Percentiles rank a stretch among this genome's conserved stretches.
These are phyloP conservation scores for Sophora flavescens DNA, from an alignment of 306 rosid species.

Conservation along the genomic window DNA sequence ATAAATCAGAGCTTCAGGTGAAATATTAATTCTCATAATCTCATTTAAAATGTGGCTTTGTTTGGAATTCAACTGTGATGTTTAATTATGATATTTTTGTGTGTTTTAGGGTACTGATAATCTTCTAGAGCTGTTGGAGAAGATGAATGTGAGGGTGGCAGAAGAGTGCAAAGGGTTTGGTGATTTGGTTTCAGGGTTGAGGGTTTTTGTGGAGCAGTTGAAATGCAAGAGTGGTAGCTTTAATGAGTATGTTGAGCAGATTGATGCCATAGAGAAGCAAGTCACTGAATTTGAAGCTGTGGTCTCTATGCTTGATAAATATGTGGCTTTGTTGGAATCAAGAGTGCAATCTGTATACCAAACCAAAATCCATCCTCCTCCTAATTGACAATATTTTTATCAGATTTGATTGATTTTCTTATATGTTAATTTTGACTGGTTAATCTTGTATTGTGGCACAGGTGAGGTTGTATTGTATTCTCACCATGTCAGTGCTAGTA, in stretches of 20 bases:
- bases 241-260: constrained; percentile 74
- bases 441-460: background rate
- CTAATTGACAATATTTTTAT: constrained; percentile 19
- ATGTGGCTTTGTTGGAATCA: constrained; percentile 74
- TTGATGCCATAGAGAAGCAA: constrained; percentile 80
- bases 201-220: constrained; percentile 88
- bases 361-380: constrained; percentile 52
- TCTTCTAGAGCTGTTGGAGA: constrained; percentile 85
- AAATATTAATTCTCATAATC: background rate
- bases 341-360: constrained; percentile 63
- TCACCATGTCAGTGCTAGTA: background rate
- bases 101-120: constrained; percentile 72
- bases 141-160: constrained; percentile 79
- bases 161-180: constrained; percentile 88
- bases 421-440: no score
- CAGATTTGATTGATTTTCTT: background rate
- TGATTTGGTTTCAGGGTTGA: constrained; percentile 82
- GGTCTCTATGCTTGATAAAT: constrained; percentile 80
- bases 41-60: background rate
- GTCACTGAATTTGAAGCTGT: constrained; percentile 91
- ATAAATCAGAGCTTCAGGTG: constrained; percentile 89
- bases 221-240: constrained; percentile 79
- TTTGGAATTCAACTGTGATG: constrained; percentile 11
- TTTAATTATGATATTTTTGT: background rate
- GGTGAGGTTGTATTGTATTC: background rate